A percentile compares a stretch with the other conserved stretches of the same genome.
phyloP scores from a whole-genome alignment of 345 rosid genomes.

The Cochlearia excelsa region DNA sequence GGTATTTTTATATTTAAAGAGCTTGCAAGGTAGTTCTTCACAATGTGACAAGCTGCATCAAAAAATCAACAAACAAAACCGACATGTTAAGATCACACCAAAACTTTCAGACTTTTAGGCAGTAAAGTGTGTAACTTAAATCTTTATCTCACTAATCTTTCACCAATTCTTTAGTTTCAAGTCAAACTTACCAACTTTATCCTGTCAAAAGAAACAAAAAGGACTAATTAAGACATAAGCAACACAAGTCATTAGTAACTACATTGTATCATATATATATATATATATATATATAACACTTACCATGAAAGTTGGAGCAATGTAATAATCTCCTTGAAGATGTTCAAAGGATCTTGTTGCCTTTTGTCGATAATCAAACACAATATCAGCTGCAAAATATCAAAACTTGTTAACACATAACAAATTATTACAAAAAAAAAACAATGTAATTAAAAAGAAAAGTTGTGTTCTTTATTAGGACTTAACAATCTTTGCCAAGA shows the following conservation, averaged over 20 bases:
- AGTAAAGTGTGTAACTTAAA: not conserved
- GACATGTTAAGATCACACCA: conserved; percentile 12
- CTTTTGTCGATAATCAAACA: conserved; percentile 92
- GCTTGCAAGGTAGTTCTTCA: conserved; percentile 84
- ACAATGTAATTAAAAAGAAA: not conserved
- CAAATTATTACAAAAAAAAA: not conserved
- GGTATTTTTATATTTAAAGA: conserved; percentile 70
- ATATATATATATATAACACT: conserved; percentile 2
- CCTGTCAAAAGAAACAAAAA: conserved; percentile 52
- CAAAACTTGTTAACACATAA: too few relatives aligned
- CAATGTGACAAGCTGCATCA: conserved; percentile 74
- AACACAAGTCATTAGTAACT: not conserved
- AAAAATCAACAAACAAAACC: not conserved
- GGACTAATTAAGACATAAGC: not conserved
- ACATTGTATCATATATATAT: not conserved
- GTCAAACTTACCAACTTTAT: conserved; percentile 87
- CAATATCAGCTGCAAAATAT: conserved; percentile 67
- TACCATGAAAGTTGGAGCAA: conserved; percentile 82
- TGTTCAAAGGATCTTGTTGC: conserved; percentile 89
- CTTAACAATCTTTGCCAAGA: conserved; percentile 81
- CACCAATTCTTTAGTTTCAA: conserved; percentile 34
- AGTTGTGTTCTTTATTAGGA: not conserved
- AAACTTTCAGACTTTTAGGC: conserved; percentile 16
- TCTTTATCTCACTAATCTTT: conserved; percentile 10
- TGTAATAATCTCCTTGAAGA: conserved; percentile 89